A percentile compares a stretch with the other conserved stretches of the same genome.
Conservation (phyloP, 306 rosid genomes). For the Cucumis sativus region DNA sequence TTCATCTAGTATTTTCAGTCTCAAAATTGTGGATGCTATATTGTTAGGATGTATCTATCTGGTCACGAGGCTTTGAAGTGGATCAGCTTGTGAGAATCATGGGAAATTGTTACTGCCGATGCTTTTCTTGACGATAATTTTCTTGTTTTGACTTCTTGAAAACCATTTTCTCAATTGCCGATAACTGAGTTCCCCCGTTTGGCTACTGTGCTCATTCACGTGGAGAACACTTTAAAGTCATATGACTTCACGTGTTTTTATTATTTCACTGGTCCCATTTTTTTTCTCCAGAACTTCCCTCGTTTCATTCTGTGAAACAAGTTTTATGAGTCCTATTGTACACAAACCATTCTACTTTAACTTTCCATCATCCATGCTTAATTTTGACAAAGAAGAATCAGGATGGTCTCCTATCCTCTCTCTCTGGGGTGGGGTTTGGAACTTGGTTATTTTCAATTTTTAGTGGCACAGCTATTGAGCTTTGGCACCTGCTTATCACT, state of each 20-base stretch:
- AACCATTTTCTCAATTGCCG: neutral
- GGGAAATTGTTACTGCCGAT: neutral
- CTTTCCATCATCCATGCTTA: neutral
- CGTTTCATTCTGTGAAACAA: neutral
- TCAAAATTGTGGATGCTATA: neutral
- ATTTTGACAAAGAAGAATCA: neutral
- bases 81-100: neutral
- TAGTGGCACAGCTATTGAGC: neutral
- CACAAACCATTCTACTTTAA: neutral
- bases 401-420: neutral
- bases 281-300: neutral
- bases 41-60: neutral
- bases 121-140: neutral
- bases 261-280: neutral
- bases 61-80: neutral
- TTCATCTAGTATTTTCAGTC: neutral
- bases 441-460: neutral
- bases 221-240: neutral
- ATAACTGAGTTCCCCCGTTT: neutral
- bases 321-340: neutral
- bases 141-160: neutral
- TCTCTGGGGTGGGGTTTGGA: neutral
- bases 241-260: neutral
- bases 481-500: neutral
- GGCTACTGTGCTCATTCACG: neutral